These are phyloP conservation scores for Pseudozyma hubeiensis DNA, from an alignment of 1,284 basidiomycete species.

Conservation along the genomic window DNA sequence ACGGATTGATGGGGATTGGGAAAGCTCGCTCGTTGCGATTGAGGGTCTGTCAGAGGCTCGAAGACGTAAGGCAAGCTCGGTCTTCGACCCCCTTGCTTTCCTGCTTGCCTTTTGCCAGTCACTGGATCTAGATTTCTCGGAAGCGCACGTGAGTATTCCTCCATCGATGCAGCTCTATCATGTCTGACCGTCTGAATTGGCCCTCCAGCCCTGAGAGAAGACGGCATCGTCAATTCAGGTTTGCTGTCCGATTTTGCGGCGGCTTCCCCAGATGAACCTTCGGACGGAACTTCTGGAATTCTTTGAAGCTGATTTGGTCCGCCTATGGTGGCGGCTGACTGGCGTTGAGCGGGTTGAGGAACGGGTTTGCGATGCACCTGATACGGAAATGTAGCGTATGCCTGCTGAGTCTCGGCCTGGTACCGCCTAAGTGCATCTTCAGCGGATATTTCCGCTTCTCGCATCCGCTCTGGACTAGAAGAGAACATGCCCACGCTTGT, in stretches of 20 bases:
- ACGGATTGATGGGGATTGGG: slow-evolving; percentile 25
- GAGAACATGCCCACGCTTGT: slow-evolving; percentile 13
- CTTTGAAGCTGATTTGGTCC: slow-evolving; percentile 14
- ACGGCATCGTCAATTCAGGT: slow-evolving; percentile 3
- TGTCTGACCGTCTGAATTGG: slow-evolving; percentile 1
- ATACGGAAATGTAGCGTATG: slow-evolving; percentile 13
- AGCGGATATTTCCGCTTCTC: slow-evolving; percentile 23
- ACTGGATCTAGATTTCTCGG: slow-evolving; percentile 44
- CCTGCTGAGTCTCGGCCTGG: slow-evolving; percentile 22
- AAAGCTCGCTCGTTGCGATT: slow-evolving; percentile 13
- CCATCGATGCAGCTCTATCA: slow-evolving; percentile 13
- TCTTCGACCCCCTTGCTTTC: slow-evolving; percentile 11
- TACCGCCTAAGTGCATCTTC: slow-evolving; percentile 22
- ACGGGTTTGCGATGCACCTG: slow-evolving; percentile 21
- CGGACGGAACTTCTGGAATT: slow-evolving; percentile 26
- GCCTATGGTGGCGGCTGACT: slow-evolving; percentile 12
- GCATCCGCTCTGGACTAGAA: slow-evolving; percentile 20
- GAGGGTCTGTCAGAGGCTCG: slow-evolving; percentile 6
- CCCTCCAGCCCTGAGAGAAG: slow-evolving; percentile 12
- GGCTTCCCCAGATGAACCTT: slow-evolving; percentile 25
- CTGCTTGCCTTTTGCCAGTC: slow-evolving; percentile 24
- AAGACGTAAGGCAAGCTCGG: slow-evolving; percentile 41
- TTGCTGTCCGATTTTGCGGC: not conserved
- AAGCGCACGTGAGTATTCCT: slow-evolving; percentile 29
- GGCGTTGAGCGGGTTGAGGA: slow-evolving; percentile 8